Base-by-base conservation (phyloP, 768 basidiomycete genomes). In the Boletus sp. region DNA sequence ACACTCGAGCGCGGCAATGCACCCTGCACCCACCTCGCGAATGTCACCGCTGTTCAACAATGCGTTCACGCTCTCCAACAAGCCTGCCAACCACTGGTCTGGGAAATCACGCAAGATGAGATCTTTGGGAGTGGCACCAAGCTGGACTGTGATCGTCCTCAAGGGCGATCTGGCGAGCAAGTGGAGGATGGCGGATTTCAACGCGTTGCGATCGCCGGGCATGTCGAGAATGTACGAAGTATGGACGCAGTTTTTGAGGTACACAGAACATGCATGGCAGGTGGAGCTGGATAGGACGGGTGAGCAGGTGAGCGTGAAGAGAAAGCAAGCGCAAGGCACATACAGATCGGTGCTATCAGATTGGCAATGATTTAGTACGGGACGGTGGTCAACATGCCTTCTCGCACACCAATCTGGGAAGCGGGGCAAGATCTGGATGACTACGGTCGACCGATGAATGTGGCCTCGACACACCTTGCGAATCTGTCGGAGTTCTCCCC, bases 191-290 rank as follows among this genome's bases (percentile, higher is more conserved):
- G 78, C 77, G 1, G 79, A 73, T 58, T 88, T 86, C 62, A 95
- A 78, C n/a, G 86, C 83, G 55, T 82, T 81, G 52, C 87, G 84
- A 73, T 94, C 94, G 2, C 54, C 55, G 35, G 60, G 51, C 44
- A 50, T 48, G 56, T 85, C 83, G 64, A 83, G 64, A 58, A 78
- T 70, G 68, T 93, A 95, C 18, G 80, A 80, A 5, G 79, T 77
- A 54, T 83, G 80, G 57, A 94, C 84, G 65, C 94, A 87, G 71
- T 96, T 96, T 75, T 96, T 96, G 65, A 95, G 79, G 82, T 88
- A 96, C 20, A 96, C 90, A 12, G 88, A 81, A 62, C 89, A 87
- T 0, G 93, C 88, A 66, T 94, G 91, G 40, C 92, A 89, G 54
- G 88, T 91, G 28, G 90, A 80, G 55, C 90, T 92, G 48, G 11